Evolutionary conservation across 257 asterid genomes (phyloP).

Genomic region (Solanum pinnatisectum): DNA sequence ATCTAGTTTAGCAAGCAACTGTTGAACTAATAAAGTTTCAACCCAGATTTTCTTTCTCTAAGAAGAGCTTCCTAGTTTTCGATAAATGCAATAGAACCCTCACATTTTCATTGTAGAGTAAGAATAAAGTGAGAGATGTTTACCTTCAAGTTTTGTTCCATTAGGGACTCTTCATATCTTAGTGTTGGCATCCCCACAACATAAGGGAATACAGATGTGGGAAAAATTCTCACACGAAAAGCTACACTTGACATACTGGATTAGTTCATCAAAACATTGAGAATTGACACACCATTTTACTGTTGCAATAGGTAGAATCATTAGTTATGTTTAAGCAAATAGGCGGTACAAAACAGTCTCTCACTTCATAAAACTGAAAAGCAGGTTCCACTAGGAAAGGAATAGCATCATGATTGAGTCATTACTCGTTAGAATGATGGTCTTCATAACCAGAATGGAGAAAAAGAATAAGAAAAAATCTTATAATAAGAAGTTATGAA

Average conservation of each 20-base stretch:
- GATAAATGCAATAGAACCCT: background rate
- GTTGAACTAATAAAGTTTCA: background rate
- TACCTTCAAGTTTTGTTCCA: constrained; percentile 87
- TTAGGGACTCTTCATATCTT: constrained; percentile 81
- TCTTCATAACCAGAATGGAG: background rate
- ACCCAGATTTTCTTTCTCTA: background rate
- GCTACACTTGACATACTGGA: constrained; percentile 96
- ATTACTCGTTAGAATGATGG: background rate
- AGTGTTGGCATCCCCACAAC: constrained; percentile 98
- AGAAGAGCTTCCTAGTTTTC: background rate
- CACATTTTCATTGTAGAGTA: background rate
- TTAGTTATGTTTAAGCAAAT: background rate
- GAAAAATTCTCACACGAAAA: constrained; percentile 90
- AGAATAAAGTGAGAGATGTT: constrained; percentile 6
- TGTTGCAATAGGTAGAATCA: too few species aligned
- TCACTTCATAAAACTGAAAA: background rate
- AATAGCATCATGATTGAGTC: background rate
- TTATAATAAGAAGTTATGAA: background rate
- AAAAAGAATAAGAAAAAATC: background rate
- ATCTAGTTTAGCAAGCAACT: background rate
- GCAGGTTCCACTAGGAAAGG: background rate
- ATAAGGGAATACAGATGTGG: constrained; percentile 89
- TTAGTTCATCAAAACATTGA: constrained; percentile 3
- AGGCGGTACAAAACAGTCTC: background rate
- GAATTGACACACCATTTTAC: background rate